These are phyloP conservation scores for Picea sitchensis DNA, from an alignment of 75 land plant genomes.

Conservation along the genomic window DNA sequence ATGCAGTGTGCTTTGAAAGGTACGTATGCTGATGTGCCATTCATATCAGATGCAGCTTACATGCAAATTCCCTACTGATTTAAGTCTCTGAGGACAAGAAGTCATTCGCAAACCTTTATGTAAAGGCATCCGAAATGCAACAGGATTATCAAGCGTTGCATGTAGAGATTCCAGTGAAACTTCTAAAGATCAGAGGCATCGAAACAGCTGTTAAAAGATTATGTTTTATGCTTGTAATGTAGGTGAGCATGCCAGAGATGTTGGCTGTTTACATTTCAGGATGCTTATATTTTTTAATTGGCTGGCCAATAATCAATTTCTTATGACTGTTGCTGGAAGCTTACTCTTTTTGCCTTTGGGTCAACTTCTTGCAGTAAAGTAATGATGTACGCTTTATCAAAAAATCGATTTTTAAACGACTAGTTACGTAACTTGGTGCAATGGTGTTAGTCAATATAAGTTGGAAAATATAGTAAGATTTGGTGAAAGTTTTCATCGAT, in stretches of 20 bases:
- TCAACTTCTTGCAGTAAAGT: background rate
- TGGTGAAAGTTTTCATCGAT: too few relatives aligned
- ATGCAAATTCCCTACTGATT: slow-evolving; percentile 56
- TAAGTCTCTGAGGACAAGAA: background rate
- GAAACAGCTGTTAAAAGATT: background rate
- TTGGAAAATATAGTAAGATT: too few relatives aligned
- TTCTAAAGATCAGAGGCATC: background rate
- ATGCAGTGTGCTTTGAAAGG: slow-evolving; percentile 60
- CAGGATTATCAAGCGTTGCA: background rate
- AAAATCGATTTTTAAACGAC: too few relatives aligned
- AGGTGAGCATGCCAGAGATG: background rate
- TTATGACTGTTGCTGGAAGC: background rate
- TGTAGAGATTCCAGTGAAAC: background rate
- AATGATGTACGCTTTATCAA: too few relatives aligned
- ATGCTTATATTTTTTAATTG: background rate
- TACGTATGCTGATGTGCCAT: slow-evolving; percentile 71
- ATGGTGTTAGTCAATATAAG: too few relatives aligned
- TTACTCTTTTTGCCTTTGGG: background rate
- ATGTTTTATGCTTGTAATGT: background rate
- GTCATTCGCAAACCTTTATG: background rate
- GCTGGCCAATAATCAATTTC: background rate
- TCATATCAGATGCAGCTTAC: slow-evolving; percentile 63
- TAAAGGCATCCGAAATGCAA: background rate
- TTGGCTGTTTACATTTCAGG: background rate
- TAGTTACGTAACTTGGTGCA: too few relatives aligned